Conservation (phyloP, 257 asterid species). For the Ophiorrhiza pumila region DNA sequence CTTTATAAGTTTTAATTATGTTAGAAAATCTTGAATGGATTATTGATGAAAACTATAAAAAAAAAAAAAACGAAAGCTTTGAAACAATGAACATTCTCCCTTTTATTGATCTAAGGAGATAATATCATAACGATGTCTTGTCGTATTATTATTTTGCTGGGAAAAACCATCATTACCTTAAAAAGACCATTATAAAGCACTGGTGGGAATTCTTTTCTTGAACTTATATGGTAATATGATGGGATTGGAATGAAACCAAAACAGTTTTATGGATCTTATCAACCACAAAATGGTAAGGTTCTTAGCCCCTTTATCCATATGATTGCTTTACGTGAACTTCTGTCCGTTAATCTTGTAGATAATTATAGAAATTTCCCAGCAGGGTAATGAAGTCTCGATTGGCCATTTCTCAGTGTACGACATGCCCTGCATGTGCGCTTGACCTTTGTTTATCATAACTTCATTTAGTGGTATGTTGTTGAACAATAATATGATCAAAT, state of each 20-base stretch:
- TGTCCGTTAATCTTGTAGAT: neutral
- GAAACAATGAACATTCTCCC: neutral
- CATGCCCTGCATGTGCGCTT: slow-evolving; percentile 10
- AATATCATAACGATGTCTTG: neutral
- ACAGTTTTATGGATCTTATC: neutral
- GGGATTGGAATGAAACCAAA: neutral
- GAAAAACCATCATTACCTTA: neutral
- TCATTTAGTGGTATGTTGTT: neutral
- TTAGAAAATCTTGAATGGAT: too few relatives aligned
- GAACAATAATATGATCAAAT: neutral
- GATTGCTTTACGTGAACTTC: neutral
- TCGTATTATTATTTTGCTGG: neutral
- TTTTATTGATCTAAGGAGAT: neutral
- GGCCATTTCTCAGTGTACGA: neutral
- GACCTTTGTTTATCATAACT: neutral
- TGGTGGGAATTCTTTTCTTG: neutral
- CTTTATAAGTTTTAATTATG: too few relatives aligned
- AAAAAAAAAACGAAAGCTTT: too few relatives aligned
- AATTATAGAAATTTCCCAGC: neutral
- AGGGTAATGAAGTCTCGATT: neutral
- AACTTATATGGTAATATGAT: neutral
- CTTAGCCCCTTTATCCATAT: neutral
- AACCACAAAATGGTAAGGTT: neutral
- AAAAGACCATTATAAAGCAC: neutral
- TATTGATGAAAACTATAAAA: too few relatives aligned